Base-by-base conservation (phyloP, 1,139 yeast genomes). In the Meyerozyma elateridarum region DNA sequence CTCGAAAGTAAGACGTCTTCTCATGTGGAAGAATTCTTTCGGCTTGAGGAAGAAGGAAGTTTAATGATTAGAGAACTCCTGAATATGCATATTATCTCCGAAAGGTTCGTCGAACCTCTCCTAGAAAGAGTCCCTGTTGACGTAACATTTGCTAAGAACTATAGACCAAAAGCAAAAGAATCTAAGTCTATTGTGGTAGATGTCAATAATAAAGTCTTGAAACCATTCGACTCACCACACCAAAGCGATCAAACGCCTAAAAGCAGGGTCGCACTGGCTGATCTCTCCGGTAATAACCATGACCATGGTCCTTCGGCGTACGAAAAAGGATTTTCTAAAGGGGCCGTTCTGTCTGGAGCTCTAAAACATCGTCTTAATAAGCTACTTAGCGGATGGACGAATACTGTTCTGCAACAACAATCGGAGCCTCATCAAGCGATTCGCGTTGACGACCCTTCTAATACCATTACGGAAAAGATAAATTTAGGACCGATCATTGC, bases 1-100 rank as follows among this genome's bases (percentile, higher is more conserved):
- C 56, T 75, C 26, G 79, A 75, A 37, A 73, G 79, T 40, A 59
- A 62, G 35, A 54, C 76, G 0, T 63, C 76, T 0, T 55, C 61
- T 26, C 70, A 62, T 39, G 62, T 70, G 4, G 66, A 64, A 25
- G 51, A 64, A 8, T 61, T 72, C 29, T 55, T 59, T 19, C 53
- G 49, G 7, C 54, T 73, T 20, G 79, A 73, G 34, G 39, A 30
- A 1, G 49, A 55, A 20, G 79, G 77, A 9, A 48, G 45, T 30
- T 46, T 46, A 3, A 65, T 70, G 1, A 58, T 64, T 2, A 27
- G 41, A 2, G 48, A 49, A 9, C 49, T 52, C 31, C 40, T 65
- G 8, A 40, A 41, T 16, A 41, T 48, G 15, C 52, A 47, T 36
- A 58, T 59, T 2, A 36, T 54, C n/a, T 44, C 54, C 4, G 47